Conservation (phyloP, 305 asterid species). For the Plantago coronopus region DNA sequence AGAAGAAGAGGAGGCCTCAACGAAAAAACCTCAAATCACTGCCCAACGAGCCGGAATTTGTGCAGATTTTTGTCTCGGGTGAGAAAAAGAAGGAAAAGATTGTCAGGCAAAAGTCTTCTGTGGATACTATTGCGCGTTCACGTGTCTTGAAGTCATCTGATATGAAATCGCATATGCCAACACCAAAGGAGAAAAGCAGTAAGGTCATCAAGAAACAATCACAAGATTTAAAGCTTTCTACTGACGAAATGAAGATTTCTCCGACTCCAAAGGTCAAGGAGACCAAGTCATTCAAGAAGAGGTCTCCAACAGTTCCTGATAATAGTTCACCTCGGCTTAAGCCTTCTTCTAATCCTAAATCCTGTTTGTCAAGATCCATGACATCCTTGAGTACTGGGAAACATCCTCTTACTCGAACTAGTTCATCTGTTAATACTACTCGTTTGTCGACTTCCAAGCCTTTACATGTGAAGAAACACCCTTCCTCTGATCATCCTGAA, state of each 20-base stretch:
- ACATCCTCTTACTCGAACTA: conserved; percentile 14
- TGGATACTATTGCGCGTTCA: not conserved
- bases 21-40: conserved; percentile 31
- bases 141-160: conserved; percentile 18
- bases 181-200: conserved; percentile 12
- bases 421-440: conserved; percentile 30
- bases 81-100: conserved; percentile 12
- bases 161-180: conserved; percentile 22
- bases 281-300: conserved; percentile 18
- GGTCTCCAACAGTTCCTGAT: conserved; percentile 19
- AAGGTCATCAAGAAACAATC: not conserved
- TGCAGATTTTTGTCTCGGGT: conserved; percentile 14
- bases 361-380: conserved; percentile 25
- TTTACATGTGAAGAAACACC: conserved; percentile 22
- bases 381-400: conserved; percentile 23
- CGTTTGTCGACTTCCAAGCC: conserved; percentile 21
- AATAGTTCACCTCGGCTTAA: conserved; percentile 14
- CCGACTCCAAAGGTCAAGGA: conserved; percentile 7
- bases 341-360: conserved; percentile 27
- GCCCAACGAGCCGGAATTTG: conserved; percentile 30
- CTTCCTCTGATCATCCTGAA: conserved; percentile 49
- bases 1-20: conserved; percentile 39
- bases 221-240: conserved; percentile 20
- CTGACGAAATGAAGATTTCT: conserved; percentile 13
- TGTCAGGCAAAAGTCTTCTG: conserved; percentile 20